These are phyloP conservation scores for Entomortierella chlamydospora DNA, from an alignment of 192 early-diverging fungal genomes.

Conservation along the genomic window DNA sequence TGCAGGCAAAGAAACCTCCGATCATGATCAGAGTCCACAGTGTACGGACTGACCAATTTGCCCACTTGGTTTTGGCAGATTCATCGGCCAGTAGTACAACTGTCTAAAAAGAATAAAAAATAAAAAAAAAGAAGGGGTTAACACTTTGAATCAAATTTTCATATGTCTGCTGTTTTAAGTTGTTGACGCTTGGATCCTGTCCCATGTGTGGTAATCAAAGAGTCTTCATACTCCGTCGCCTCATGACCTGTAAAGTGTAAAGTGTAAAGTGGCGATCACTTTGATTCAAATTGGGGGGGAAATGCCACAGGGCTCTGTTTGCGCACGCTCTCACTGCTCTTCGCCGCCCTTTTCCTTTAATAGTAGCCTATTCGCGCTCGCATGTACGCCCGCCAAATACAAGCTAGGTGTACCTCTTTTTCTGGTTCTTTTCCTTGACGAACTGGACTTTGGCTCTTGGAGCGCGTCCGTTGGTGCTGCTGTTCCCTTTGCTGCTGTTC, in stretches of 20 bases:
- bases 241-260: too few relatives aligned
- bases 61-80: slow-evolving; percentile 69
- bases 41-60: slow-evolving; percentile 85
- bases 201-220: too few relatives aligned
- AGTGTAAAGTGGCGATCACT: too few relatives aligned
- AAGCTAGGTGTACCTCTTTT: slow-evolving; percentile 21
- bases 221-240: too few relatives aligned
- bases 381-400: too few relatives aligned
- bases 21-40: slow-evolving; percentile 94
- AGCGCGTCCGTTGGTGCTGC: slow-evolving; percentile 4
- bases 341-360: too few relatives aligned
- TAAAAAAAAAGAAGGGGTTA: background rate
- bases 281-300: too few relatives aligned
- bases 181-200: too few relatives aligned
- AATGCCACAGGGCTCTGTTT: too few relatives aligned
- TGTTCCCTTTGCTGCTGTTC: slow-evolving; percentile 3
- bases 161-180: background rate
- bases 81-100: slow-evolving; percentile 61
- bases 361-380: too few relatives aligned
- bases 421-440: slow-evolving; percentile 6
- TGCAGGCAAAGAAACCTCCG: slow-evolving; percentile 76
- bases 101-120: slow-evolving; percentile 6
- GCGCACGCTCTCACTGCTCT: too few relatives aligned
- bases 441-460: background rate
- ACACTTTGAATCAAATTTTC: too few relatives aligned